Evolutionary conservation across 345 rosid genomes (phyloP).

Genomic region (Punica granatum): DNA sequence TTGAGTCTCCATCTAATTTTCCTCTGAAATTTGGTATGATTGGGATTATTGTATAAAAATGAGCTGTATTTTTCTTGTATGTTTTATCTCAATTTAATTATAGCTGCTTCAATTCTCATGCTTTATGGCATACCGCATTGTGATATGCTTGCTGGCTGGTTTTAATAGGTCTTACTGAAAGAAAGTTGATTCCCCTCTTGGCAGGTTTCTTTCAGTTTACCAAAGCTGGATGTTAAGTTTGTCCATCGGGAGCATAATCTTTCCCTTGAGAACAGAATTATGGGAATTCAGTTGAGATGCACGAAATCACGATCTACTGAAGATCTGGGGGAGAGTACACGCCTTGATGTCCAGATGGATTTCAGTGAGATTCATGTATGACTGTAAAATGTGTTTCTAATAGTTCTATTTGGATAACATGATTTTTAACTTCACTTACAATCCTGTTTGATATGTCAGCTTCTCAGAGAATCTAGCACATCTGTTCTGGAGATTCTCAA

Average conservation of each 20-base stretch:
- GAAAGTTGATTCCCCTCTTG: constrained; percentile 15
- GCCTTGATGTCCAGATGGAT: constrained; percentile 86
- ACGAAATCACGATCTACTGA: constrained; percentile 60
- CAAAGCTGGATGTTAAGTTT: constrained; percentile 79
- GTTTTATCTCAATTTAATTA: neutral
- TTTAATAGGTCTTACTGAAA: neutral
- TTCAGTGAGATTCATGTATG: constrained; percentile 93
- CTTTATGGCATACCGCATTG: neutral
- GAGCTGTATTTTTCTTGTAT: neutral
- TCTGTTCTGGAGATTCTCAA: constrained; percentile 86
- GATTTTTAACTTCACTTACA: constrained; percentile 20
- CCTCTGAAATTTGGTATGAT: neutral
- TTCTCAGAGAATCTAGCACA: constrained; percentile 66
- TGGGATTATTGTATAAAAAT: neutral
- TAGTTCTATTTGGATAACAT: neutral
- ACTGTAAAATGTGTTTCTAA: neutral
- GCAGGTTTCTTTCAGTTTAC: constrained; percentile 69
- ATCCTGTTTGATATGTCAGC: constrained; percentile 48
- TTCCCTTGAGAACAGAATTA: constrained; percentile 66
- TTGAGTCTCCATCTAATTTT: neutral
- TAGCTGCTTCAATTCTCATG: neutral
- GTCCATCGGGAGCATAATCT: constrained; percentile 58
- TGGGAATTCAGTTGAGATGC: constrained; percentile 69
- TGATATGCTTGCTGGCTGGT: neutral
- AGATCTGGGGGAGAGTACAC: constrained; percentile 89